Evolutionary conservation across 2,329 filamentous ascomycete species (phyloP), one percentile per base, ranked within the genome.

Genomic region (Calonectria pteridis): DNA sequence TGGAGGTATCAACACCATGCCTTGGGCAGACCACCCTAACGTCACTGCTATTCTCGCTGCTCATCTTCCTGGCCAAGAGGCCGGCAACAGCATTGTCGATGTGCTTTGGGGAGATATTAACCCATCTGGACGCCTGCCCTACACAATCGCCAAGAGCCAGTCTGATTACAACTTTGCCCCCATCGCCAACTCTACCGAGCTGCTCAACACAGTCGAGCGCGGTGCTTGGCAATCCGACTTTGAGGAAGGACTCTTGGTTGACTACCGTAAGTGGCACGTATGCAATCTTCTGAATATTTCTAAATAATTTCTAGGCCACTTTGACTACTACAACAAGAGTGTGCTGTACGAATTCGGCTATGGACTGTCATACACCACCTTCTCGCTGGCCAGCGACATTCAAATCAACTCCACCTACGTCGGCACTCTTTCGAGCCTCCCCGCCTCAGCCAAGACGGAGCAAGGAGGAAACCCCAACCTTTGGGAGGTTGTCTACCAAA

Each of bases 61-160:
- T n/a, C 55, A 63, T 23, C 55, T 69, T 1, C 67, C 67, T 4
- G 67, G 55, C 20, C 67, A 69, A 28, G 67, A 69, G 29, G 43
- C 55, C 10, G 67, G 67, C 20, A 69, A 69, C 67, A 62, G 53
- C 14, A 69, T 69, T 16, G 67, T 64, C 5, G 67, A 69, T 43
- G 26, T 69, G 3, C 35, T 63, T 10, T 63, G 55, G 55, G 67
- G 67, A 7, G 58, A 62, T 20, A 18, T 63, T 28, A 69, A 69
- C 55, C 67, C 55, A 20, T 59, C 55, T 26, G 55, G 55, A 16
- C 55, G 55, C 13, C 20, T 59, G 55, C 55, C 55, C 14, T 59
- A 59, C 55, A 59, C 55, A 3, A 59, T 59, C 10, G 55, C 55
- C 6, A 59, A 59, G 33, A 28, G 20, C 13, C 55, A 62, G 55